These are phyloP conservation scores for Clitopilus passeckerianus DNA, from an alignment of 768 basidiomycete genomes.

Conservation along the genomic window DNA sequence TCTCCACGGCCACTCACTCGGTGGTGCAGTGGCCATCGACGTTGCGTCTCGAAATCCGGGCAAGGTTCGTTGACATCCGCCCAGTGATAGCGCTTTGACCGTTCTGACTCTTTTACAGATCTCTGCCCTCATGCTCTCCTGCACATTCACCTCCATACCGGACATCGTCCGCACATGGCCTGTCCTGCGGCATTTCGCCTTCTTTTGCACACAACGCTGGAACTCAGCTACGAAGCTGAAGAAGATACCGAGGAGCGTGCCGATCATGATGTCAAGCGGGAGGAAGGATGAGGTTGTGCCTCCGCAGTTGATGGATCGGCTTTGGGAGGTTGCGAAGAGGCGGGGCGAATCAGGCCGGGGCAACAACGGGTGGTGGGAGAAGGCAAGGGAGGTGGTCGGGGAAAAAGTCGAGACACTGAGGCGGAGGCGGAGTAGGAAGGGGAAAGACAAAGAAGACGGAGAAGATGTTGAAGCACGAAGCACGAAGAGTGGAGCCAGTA, in stretches of 20 bases:
- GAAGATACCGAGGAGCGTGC: slow-evolving; percentile 46
- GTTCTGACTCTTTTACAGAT: slow-evolving; percentile 34
- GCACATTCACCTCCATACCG: slow-evolving; percentile 82
- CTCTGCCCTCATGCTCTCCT: slow-evolving; percentile 74
- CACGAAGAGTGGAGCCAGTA: slow-evolving; percentile 9
- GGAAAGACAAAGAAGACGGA: neutral
- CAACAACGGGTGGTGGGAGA: neutral
- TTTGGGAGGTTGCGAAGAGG: slow-evolving; percentile 46
- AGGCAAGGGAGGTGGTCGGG: neutral
- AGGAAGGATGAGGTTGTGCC: slow-evolving; percentile 57
- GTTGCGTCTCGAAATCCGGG: slow-evolving; percentile 67
- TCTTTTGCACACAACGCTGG: slow-evolving; percentile 80
- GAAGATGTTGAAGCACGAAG: slow-evolving; percentile 4
- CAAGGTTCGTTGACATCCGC: slow-evolving; percentile 32
- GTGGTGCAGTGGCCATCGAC: slow-evolving; percentile 86
- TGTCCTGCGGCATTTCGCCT: slow-evolving; percentile 57
- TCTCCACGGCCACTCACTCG: slow-evolving; percentile 73
- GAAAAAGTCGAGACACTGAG: neutral
- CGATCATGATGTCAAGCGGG: slow-evolving; percentile 76
- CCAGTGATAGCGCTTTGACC: neutral
- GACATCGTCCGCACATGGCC: slow-evolving; percentile 68
- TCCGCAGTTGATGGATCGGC: slow-evolving; percentile 52
- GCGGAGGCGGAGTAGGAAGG: neutral
- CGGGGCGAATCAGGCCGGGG: slow-evolving; percentile 22
- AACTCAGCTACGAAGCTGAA: slow-evolving; percentile 59